A percentile compares a stretch with the other conserved stretches of the same genome.
Evolutionary conservation across 257 asterid species (phyloP).

Genomic region (Nicotiana undulata): DNA sequence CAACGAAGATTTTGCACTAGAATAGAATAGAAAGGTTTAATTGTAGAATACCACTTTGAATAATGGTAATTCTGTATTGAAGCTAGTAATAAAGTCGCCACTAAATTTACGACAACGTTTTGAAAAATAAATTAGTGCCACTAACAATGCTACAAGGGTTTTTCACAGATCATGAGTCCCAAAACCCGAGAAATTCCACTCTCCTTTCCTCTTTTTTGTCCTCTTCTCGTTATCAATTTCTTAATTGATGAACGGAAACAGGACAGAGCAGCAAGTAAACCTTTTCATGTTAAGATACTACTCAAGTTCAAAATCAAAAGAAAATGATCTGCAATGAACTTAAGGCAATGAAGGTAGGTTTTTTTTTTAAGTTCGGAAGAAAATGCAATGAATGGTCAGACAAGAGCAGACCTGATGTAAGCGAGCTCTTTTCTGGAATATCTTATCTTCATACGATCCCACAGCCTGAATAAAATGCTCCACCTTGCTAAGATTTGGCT

Average conservation of each 20-base stretch:
- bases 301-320: background rate
- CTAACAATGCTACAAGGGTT: background rate
- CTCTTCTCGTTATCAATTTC: background rate
- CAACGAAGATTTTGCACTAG: background rate
- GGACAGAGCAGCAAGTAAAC: background rate
- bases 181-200: background rate
- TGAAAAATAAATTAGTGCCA: background rate
- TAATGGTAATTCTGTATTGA: background rate
- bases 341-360: background rate
- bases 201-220: background rate
- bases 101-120: background rate
- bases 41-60: background rate
- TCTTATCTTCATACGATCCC: slow-evolving; percentile 84
- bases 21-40: background rate
- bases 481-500: slow-evolving; percentile 80
- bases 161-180: background rate
- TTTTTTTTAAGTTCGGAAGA: background rate
- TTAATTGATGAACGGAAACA: background rate
- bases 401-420: slow-evolving; percentile 62
- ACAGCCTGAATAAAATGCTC: slow-evolving; percentile 95
- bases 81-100: background rate
- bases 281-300: background rate
- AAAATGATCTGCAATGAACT: background rate
- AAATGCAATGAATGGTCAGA: background rate
- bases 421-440: slow-evolving; percentile 84